Conservation (phyloP, 2,329 filamentous ascomycete species). For the Endothia cerciana region DNA sequence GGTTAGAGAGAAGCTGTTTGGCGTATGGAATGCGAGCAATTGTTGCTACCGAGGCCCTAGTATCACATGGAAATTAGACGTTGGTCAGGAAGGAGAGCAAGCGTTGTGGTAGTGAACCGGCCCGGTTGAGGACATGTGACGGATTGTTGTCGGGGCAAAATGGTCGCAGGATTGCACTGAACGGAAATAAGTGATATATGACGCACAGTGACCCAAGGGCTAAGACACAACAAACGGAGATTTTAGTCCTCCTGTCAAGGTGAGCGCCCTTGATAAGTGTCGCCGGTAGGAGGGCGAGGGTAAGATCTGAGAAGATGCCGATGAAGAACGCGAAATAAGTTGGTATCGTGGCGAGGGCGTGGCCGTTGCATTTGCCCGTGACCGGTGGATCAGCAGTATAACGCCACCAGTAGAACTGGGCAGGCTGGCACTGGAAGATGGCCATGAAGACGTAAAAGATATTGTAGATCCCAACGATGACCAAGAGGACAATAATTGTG, state of each 20-base stretch:
- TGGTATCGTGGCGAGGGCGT: constrained; percentile 36
- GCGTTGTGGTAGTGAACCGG: background rate
- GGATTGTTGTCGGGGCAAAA: background rate
- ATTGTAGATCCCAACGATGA: constrained; percentile 39
- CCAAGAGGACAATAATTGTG: constrained; percentile 40
- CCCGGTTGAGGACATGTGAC: background rate
- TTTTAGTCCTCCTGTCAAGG: constrained; percentile 41
- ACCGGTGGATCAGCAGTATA: constrained; percentile 34
- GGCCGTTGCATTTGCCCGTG: constrained; percentile 40
- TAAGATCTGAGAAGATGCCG: constrained; percentile 41
- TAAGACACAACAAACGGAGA: constrained; percentile 33
- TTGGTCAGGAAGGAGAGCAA: background rate
- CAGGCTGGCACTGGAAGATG: constrained; percentile 44
- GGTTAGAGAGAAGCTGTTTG: constrained; percentile 39
- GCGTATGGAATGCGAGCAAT: constrained; percentile 49
- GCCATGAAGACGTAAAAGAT: constrained; percentile 43
- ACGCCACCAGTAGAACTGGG: constrained; percentile 44
- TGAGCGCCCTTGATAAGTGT: constrained; percentile 42
- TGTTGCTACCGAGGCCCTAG: constrained; percentile 45
- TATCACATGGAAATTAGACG: constrained; percentile 12
- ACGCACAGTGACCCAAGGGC: constrained; percentile 46
- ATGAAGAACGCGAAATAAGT: constrained; percentile 43
- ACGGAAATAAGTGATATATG: background rate
- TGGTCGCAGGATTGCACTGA: too few relatives aligned
- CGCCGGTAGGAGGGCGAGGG: constrained; percentile 42